A percentile compares a stretch with the other conserved stretches of the same genome.
Evolutionary conservation across 805 yeast genomes (phyloP).

Genomic region (Kodamaea laetipori): DNA sequence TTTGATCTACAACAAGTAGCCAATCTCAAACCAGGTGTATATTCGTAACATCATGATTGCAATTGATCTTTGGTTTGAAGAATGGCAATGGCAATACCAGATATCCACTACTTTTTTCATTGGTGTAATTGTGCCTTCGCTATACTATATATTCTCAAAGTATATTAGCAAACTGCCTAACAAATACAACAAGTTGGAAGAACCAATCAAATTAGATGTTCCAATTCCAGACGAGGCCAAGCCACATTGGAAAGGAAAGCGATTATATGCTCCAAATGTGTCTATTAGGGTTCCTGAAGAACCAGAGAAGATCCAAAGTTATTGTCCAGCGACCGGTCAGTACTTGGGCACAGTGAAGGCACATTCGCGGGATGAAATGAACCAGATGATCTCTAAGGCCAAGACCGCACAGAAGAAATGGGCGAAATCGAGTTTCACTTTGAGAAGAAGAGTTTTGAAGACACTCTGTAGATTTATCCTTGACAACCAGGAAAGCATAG

Average conservation of each 20-base stretch:
- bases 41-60: conserved; percentile 34
- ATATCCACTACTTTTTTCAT: conserved; percentile 46
- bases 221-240: conserved; percentile 75
- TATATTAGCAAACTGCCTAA: conserved; percentile 42
- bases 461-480: conserved; percentile 73
- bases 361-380: conserved; percentile 69
- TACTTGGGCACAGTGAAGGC: conserved; percentile 72
- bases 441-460: conserved; percentile 68
- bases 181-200: conserved; percentile 45
- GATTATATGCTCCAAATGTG: conserved; percentile 61
- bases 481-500: conserved; percentile 82
- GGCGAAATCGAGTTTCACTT: conserved; percentile 55
- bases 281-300: conserved; percentile 60
- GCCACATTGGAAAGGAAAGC: conserved; percentile 90
- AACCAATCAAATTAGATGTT: conserved; percentile 50
- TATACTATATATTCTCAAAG: conserved; percentile 37
- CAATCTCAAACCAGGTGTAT: not conserved
- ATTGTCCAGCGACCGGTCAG: conserved; percentile 97
- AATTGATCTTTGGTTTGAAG: conserved; percentile 42
- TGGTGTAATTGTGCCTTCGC: conserved; percentile 38
- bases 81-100: conserved; percentile 48
- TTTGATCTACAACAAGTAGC: not conserved
- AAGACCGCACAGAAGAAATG: conserved; percentile 55
- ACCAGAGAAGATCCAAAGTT: conserved; percentile 71
- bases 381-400: conserved; percentile 57